phyloP scores from a whole-genome alignment of 495 filamentous ascomycete genomes.

The Pyrenula massariospora region DNA sequence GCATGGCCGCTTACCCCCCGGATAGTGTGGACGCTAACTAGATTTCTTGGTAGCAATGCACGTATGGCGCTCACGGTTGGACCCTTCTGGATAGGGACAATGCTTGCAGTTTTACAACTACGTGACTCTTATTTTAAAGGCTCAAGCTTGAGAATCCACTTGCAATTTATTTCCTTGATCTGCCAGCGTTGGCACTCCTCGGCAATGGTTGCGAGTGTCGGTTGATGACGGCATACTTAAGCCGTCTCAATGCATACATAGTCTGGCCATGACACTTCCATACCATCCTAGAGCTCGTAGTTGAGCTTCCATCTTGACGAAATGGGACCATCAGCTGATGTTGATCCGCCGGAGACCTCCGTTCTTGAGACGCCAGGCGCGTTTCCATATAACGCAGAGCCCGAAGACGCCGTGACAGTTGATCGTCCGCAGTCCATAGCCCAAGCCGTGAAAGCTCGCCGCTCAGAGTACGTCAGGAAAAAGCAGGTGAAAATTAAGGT shows the following conservation, averaged over 20 bases:
- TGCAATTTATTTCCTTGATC: neutral
- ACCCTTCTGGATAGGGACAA: too few relatives aligned
- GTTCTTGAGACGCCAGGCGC: neutral
- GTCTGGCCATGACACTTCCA: neutral
- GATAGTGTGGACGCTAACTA: too few relatives aligned
- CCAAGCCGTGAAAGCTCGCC: constrained; percentile 55
- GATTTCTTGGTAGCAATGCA: too few relatives aligned
- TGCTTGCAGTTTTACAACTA: neutral
- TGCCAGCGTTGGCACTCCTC: neutral
- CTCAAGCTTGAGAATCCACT: neutral
- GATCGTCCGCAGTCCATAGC: constrained; percentile 34
- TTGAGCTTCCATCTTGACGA: neutral
- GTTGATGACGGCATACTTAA: neutral
- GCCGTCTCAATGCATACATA: neutral
- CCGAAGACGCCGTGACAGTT: constrained; percentile 10
- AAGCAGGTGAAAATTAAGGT: constrained; percentile 69
- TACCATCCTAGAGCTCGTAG: neutral
- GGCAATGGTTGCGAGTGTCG: neutral
- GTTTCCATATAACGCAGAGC: constrained; percentile 11
- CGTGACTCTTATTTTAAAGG: neutral
- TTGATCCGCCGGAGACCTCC: neutral
- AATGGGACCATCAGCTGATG: neutral
- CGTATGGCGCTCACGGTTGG: too few relatives aligned
- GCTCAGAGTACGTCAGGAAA: constrained; percentile 63
- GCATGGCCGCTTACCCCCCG: too few relatives aligned